phyloP scores from a whole-genome alignment of 2,329 filamentous ascomycete genomes.

The Trichoderma semiorbis region DNA sequence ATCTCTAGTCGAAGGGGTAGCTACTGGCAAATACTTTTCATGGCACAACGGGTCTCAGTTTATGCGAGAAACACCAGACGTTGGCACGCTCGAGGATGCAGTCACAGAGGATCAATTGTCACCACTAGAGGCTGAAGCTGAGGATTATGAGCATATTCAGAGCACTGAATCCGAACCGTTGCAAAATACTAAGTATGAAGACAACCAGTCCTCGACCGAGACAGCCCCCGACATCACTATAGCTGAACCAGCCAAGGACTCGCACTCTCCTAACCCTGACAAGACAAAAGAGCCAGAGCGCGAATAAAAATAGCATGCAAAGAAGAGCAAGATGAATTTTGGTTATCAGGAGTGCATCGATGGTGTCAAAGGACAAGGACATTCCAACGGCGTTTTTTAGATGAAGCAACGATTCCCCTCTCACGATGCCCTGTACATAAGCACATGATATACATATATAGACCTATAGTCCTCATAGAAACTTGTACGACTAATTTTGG shows the following conservation, averaged over 20 bases:
- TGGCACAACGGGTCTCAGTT: constrained; percentile 34
- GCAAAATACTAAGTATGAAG: neutral
- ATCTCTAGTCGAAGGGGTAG: constrained; percentile 30
- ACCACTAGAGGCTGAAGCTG: neutral
- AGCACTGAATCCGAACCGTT: neutral
- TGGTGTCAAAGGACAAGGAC: neutral
- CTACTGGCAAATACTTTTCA: constrained; percentile 32
- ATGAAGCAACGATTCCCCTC: constrained; percentile 6
- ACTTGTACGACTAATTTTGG: neutral
- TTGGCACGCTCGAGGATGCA: neutral
- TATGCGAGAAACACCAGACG: constrained; percentile 21
- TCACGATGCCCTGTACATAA: neutral
- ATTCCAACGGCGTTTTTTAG: neutral
- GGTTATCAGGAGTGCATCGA: neutral
- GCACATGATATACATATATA: neutral
- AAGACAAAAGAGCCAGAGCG: neutral
- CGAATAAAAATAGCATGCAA: neutral
- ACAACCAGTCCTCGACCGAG: neutral
- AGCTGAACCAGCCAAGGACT: neutral
- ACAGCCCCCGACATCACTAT: no score
- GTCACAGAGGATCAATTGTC: neutral
- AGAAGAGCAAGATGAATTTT: neutral
- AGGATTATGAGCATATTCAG: neutral
- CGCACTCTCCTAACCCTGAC: neutral
- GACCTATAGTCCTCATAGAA: neutral